A percentile compares a stretch with the other conserved stretches of the same genome.
phyloP scores from a whole-genome alignment of 257 asterid species.

The Mentha longifolia region DNA sequence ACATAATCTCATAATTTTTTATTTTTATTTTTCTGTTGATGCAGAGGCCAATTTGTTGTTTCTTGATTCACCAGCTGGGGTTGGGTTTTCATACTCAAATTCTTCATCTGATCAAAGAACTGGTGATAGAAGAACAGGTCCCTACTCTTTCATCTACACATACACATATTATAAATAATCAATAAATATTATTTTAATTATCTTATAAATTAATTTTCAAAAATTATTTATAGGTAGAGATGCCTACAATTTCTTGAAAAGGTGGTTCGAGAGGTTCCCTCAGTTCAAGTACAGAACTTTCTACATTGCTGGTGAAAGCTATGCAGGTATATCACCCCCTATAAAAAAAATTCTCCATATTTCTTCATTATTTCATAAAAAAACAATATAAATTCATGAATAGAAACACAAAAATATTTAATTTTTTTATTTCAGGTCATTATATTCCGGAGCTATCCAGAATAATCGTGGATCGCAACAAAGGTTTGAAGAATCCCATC shows the following conservation, averaged over 20 bases:
- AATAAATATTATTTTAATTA: neutral
- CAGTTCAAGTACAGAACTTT: constrained; percentile 55
- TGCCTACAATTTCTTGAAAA: constrained; percentile 53
- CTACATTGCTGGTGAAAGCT: constrained; percentile 72
- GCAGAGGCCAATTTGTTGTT: constrained; percentile 69
- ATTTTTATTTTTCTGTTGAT: neutral
- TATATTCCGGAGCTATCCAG: constrained; percentile 65
- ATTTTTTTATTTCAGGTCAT: constrained; percentile 53
- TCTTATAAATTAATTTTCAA: neutral
- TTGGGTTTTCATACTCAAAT: constrained; percentile 72
- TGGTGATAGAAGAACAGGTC: constrained; percentile 64
- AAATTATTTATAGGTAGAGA: constrained; percentile 44
- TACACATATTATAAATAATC: neutral
- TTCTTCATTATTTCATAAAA: too few relatives aligned
- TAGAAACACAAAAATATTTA: neutral
- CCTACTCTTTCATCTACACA: neutral
- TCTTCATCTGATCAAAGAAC: constrained; percentile 44
- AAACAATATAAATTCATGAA: too few relatives aligned
- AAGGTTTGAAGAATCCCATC: constrained; percentile 43
- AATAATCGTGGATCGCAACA: constrained; percentile 47
- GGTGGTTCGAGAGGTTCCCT: constrained; percentile 67
- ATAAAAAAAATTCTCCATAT: neutral
- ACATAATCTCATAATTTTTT: too few relatives aligned
- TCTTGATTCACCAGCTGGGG: constrained; percentile 77
- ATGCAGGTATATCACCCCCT: too few relatives aligned